Percentiles rank a stretch among this genome's conserved stretches.
phyloP scores from a whole-genome alignment of 129 eudicot species.

The Artemisia tridentata region DNA sequence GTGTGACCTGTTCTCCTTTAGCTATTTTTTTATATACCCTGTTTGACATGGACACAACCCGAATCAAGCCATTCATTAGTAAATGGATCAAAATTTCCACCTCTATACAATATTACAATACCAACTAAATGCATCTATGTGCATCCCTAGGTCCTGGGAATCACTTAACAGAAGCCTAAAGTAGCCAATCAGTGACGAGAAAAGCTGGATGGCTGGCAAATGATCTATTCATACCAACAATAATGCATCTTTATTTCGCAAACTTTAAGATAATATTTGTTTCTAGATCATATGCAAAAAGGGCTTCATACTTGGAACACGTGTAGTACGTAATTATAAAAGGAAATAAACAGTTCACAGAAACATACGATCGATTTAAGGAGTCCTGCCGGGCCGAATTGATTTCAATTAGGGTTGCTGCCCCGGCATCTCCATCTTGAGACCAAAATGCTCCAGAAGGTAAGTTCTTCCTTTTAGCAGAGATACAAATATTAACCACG shows the following conservation, averaged over 20 bases:
- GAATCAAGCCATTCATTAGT: not conserved
- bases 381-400: slow-evolving; percentile 73
- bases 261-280: not conserved
- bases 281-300: not conserved
- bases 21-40: no score
- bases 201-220: not conserved
- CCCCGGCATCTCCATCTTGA: slow-evolving; percentile 40
- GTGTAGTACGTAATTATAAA: not conserved
- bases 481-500: slow-evolving; percentile 73
- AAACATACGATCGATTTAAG: slow-evolving; percentile 76
- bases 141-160: not conserved
- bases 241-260: not conserved
- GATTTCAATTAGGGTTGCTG: slow-evolving; percentile 57
- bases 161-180: not conserved
- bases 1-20: no score
- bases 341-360: not conserved
- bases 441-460: slow-evolving; percentile 89
- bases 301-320: not conserved
- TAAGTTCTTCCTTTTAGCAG: slow-evolving; percentile 70
- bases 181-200: not conserved
- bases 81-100: not conserved
- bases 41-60: not conserved
- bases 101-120: not conserved
- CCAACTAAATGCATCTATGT: not conserved
- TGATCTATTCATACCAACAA: not conserved